These are phyloP conservation scores for Haberlea rhodopensis DNA, from an alignment of 257 asterid species.

Conservation along the genomic window DNA sequence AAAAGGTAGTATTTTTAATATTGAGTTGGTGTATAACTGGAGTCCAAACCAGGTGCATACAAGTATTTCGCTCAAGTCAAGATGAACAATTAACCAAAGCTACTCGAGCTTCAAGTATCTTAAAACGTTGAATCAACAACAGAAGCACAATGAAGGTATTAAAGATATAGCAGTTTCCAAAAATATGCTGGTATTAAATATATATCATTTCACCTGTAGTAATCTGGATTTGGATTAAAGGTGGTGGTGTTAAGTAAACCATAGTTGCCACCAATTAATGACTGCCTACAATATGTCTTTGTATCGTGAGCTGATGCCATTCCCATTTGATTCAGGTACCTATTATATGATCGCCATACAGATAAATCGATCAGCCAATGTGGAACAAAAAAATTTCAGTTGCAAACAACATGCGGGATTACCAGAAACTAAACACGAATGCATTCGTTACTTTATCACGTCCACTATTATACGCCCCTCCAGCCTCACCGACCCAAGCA, in stretches of 20 bases:
- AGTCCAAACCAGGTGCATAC: no score
- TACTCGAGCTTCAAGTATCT: not conserved
- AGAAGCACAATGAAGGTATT: not conserved
- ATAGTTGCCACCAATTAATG: constrained; percentile 46
- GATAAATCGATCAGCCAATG: not conserved
- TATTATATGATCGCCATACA: constrained; percentile 7
- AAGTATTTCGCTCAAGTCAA: no score
- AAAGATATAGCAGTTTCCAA: not conserved
- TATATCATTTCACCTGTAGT: constrained; percentile 45
- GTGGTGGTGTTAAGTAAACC: constrained; percentile 41
- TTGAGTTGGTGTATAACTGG: no score
- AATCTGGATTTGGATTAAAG: constrained; percentile 43
- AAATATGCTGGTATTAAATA: not conserved
- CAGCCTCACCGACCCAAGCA: constrained; percentile 59
- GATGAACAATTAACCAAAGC: not conserved
- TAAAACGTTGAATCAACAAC: not conserved
- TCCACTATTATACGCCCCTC: constrained; percentile 60
- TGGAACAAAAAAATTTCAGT: not conserved
- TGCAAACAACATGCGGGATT: constrained; percentile 2
- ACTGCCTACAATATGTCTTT: constrained; percentile 40
- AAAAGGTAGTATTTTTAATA: no score
- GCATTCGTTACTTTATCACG: constrained; percentile 54
- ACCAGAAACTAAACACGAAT: constrained; percentile 67
- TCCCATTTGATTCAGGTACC: constrained; percentile 50
- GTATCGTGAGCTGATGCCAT: constrained; percentile 32